Percentiles rank a stretch among this genome's conserved stretches.
Evolutionary conservation across 164 flowering plant genomes (phyloP).

Genomic region (Magnolia officinalis): DNA sequence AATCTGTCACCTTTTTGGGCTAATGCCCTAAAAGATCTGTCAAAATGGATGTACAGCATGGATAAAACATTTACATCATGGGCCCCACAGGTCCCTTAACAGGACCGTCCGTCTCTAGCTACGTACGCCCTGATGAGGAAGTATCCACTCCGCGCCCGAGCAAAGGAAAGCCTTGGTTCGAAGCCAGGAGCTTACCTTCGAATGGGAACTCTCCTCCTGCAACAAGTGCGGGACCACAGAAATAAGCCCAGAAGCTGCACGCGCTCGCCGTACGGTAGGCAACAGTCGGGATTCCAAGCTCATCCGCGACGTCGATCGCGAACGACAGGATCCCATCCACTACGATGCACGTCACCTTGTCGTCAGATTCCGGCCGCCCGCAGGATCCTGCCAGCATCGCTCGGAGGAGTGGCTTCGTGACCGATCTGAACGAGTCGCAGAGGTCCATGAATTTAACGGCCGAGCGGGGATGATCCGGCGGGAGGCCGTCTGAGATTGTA

Average conservation of each 20-base stretch:
- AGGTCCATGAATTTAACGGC: conserved; percentile 15
- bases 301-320: conserved; percentile 24
- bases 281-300: conserved; percentile 25
- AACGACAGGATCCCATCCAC: conserved; percentile 29
- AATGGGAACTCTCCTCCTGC: conserved; percentile 37
- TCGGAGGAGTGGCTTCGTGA: conserved; percentile 15
- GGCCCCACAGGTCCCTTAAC: no score
- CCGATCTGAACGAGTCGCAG: conserved; percentile 7
- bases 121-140: no score
- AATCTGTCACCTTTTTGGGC: no score
- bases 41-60: no score
- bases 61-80: no score
- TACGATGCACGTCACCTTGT: conserved; percentile 28
- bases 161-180: no score
- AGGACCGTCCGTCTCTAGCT: no score
- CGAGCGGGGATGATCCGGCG: conserved; percentile 20
- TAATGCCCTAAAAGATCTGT: no score
- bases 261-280: conserved; percentile 28
- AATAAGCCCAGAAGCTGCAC: conserved; percentile 29
- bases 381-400: conserved; percentile 12
- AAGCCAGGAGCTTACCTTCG: not conserved
- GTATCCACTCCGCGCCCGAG: no score
- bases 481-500: conserved; percentile 36
- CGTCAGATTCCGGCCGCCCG: not conserved
- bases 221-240: conserved; percentile 27